phyloP scores from a whole-genome alignment of 163 green algal genomes.

The Trebouxia gelatinosa region DNA sequence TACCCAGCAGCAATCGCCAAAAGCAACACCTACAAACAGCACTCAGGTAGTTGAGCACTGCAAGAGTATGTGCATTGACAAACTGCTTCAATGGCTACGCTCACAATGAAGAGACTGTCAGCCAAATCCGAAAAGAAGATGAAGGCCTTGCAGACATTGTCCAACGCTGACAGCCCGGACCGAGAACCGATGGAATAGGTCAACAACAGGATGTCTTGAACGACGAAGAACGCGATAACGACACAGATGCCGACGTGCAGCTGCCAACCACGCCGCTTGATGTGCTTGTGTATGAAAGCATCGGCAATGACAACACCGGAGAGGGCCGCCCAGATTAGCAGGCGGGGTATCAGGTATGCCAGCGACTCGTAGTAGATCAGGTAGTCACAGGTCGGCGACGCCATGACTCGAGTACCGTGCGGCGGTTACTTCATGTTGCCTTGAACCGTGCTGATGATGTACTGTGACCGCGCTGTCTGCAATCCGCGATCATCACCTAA shows the following conservation, averaged over 20 bases:
- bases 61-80: no score
- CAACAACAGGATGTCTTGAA: slow-evolving; percentile 43
- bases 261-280: slow-evolving; percentile 44
- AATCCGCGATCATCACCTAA: no score
- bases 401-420: no score
- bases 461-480: no score
- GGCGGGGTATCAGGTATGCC: slow-evolving; percentile 25
- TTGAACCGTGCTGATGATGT: no score
- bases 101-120: slow-evolving; percentile 49
- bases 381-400: not conserved
- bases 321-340: slow-evolving; percentile 40
- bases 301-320: slow-evolving; percentile 35
- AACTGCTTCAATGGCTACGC: not conserved
- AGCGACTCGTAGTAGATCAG: slow-evolving; percentile 19
- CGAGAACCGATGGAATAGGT: slow-evolving; percentile 17
- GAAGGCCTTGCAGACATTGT: slow-evolving; percentile 40
- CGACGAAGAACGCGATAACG: slow-evolving; percentile 36
- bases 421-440: no score
- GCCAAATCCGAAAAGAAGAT: slow-evolving; percentile 60
- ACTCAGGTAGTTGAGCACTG: no score
- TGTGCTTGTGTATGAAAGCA: slow-evolving; percentile 35
- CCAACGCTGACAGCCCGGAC: not conserved
- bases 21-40: slow-evolving; percentile 42
- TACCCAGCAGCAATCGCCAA: slow-evolving; percentile 55
- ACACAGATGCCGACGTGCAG: slow-evolving; percentile 38